Evolutionary conservation across 2,329 filamentous ascomycete genomes (phyloP).

Genomic region (Aspergillus sojae): DNA sequence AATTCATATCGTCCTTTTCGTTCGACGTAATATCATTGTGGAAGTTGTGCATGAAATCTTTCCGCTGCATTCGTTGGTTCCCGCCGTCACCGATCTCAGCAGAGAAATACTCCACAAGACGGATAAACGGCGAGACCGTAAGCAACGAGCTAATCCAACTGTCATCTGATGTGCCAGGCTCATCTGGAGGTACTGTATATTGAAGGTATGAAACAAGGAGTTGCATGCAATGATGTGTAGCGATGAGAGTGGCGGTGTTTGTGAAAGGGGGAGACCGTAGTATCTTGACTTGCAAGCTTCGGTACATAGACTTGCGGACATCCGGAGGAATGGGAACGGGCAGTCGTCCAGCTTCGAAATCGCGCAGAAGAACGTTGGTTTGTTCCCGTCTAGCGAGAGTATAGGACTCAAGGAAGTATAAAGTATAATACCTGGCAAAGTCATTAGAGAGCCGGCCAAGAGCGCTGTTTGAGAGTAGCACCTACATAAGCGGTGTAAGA

Average conservation of each 20-base stretch:
- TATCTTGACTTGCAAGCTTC: conserved; percentile 40
- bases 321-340: conserved; percentile 39
- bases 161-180: conserved; percentile 33
- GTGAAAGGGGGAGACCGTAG: conserved; percentile 45
- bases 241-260: conserved; percentile 41
- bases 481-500: conserved; percentile 46
- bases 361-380: conserved; percentile 39
- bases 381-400: conserved; percentile 40
- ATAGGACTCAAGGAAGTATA: conserved; percentile 47
- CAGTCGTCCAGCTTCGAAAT: conserved; percentile 42
- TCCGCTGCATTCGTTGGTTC: conserved; percentile 43
- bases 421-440: conserved; percentile 40
- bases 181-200: conserved; percentile 39
- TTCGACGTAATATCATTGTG: conserved; percentile 41
- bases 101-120: conserved; percentile 46
- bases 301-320: conserved; percentile 40
- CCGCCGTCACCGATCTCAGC: conserved; percentile 47
- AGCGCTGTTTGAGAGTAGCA: neutral
- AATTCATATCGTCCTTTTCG: conserved; percentile 42
- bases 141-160: conserved; percentile 46
- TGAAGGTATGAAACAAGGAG: conserved; percentile 44
- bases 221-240: conserved; percentile 46
- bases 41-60: conserved; percentile 48
- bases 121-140: conserved; percentile 41
- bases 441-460: neutral